A percentile compares a stretch with the other conserved stretches of the same genome.
These are phyloP conservation scores for Colletotrichum sp. DNA, from an alignment of 2,329 filamentous ascomycete genomes.

Conservation along the genomic window DNA sequence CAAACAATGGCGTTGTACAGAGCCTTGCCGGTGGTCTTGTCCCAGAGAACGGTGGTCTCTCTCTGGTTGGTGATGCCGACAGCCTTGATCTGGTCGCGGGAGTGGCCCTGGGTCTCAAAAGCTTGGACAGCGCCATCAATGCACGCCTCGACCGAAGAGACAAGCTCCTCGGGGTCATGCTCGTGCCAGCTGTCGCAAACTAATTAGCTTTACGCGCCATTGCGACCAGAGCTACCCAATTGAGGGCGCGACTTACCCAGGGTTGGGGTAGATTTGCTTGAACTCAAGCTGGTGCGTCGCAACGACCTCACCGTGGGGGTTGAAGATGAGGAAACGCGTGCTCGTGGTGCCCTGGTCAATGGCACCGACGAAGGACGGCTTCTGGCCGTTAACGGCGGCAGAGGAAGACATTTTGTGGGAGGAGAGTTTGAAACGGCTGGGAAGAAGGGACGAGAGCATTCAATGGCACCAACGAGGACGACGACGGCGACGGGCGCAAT, in stretches of 20 bases:
- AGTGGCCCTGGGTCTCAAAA: slow-evolving; percentile 72
- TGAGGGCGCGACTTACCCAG: slow-evolving; percentile 63
- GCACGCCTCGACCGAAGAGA: slow-evolving; percentile 74
- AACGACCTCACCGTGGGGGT: slow-evolving; percentile 70
- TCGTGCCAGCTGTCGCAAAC: slow-evolving; percentile 74
- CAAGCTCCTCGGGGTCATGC: slow-evolving; percentile 78
- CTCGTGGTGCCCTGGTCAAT: slow-evolving; percentile 84
- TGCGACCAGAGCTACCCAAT: neutral
- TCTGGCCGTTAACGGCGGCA: slow-evolving; percentile 33
- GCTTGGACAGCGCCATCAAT: slow-evolving; percentile 75
- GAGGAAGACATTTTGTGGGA: slow-evolving; percentile 35
- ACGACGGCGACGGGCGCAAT: neutral
- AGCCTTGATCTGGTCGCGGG: slow-evolving; percentile 70
- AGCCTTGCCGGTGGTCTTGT: slow-evolving; percentile 76
- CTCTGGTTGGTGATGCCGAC: slow-evolving; percentile 85
- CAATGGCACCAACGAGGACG: slow-evolving; percentile 1
- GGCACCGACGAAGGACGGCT: slow-evolving; percentile 67
- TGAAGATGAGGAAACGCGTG: slow-evolving; percentile 80
- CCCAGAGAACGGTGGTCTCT: slow-evolving; percentile 83
- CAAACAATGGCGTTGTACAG: slow-evolving; percentile 84
- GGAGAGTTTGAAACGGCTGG: slow-evolving; percentile 22
- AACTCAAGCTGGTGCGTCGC: slow-evolving; percentile 80
- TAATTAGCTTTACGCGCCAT: neutral
- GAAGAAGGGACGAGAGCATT: slow-evolving; percentile 28
- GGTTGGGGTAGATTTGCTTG: slow-evolving; percentile 74